Conservation (phyloP, 1,284 basidiomycete species). For the Austroboletus novae-zelandiae region DNA sequence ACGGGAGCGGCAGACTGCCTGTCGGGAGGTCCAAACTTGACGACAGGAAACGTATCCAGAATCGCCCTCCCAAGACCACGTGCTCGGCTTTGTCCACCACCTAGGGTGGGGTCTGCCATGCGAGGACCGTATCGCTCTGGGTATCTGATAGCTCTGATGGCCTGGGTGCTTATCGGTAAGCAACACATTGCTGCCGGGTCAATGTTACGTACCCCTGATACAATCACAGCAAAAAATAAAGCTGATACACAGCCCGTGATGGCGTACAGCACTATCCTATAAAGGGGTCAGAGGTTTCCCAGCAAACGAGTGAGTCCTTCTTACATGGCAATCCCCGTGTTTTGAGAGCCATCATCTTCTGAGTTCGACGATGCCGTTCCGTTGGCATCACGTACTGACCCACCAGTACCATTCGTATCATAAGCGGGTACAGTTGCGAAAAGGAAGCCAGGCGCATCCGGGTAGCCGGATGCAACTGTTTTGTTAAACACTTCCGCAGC, state of each 20-base stretch:
- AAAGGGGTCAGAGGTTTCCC: constrained; percentile 4
- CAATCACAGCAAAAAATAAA: constrained; percentile 77
- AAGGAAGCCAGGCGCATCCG: constrained; percentile 55
- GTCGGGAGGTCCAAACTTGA: constrained; percentile 66
- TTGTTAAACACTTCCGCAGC: constrained; percentile 48
- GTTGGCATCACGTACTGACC: constrained; percentile 16
- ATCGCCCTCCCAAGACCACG: constrained; percentile 85
- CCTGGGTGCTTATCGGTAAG: constrained; percentile 39
- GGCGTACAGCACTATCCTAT: constrained; percentile 82
- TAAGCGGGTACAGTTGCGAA: constrained; percentile 66
- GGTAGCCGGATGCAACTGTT: constrained; percentile 43
- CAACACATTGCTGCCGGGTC: neutral
- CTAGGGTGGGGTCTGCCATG: constrained; percentile 40
- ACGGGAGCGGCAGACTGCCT: constrained; percentile 6
- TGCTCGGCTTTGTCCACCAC: constrained; percentile 67
- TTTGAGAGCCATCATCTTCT: constrained; percentile 29
- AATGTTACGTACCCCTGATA: constrained; percentile 64
- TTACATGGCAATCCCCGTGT: constrained; percentile 75
- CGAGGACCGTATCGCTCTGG: constrained; percentile 90
- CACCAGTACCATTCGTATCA: constrained; percentile 50
- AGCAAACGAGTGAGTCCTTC: constrained; percentile 2
- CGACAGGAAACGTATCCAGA: constrained; percentile 89
- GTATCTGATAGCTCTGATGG: constrained; percentile 79
- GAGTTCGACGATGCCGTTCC: constrained; percentile 9
- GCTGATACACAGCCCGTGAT: constrained; percentile 84